Base-by-base conservation (phyloP, 768 basidiomycete genomes). In the Rhodotorula graminis region DNA sequence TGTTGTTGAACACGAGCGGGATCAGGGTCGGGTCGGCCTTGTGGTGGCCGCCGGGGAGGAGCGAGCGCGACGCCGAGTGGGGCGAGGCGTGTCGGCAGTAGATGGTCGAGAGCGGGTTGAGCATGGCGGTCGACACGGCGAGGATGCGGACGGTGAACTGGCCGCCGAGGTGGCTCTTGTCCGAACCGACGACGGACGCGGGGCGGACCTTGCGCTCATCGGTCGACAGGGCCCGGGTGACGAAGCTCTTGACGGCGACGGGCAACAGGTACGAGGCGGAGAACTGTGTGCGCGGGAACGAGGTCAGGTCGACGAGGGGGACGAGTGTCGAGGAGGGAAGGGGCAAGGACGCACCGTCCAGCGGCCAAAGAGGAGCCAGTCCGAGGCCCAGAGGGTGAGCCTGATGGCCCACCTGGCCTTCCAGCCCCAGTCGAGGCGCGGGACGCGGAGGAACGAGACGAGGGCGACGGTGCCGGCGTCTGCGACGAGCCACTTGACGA, bases 1-100 rank as follows among this genome's bases (percentile, higher is more conserved):
- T 72, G 68, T 75, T 75, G 74, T 75, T 75, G n/a, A 75, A 56
- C 31, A 75, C 31, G 53, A 75, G 68, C 27, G 74, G 74, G 53
- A 75, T 52, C 42, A 75, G 52, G n/a, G 71, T 67, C 9, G 74
- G 74, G 0, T 71, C 64, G 2, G 68, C 33, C 0, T 42, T 42
- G 31, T 46, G 12, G 44, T 46, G 44, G 44, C 15, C 8, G 44
- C 18, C 14, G 44, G 44, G 44, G 18, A 46, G 44, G 12, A 46
- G 44, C 8, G 44, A 46, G 44, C 14, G 12, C 44, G 62, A 57
- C 50, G 27, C 29, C 44, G 60, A 55, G 33, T 56, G 47, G 29
- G 56, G 27, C 0, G 64, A 33, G 6, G 67, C 18, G 58, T 72
- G 61, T 3, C 71, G 71, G 62, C 74, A 75, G 67, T 69, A 75